Percentiles rank a stretch among this genome's conserved stretches.
These are phyloP conservation scores for Flaveria sonorensis DNA, from an alignment of 129 eudicot species.

Conservation along the genomic window DNA sequence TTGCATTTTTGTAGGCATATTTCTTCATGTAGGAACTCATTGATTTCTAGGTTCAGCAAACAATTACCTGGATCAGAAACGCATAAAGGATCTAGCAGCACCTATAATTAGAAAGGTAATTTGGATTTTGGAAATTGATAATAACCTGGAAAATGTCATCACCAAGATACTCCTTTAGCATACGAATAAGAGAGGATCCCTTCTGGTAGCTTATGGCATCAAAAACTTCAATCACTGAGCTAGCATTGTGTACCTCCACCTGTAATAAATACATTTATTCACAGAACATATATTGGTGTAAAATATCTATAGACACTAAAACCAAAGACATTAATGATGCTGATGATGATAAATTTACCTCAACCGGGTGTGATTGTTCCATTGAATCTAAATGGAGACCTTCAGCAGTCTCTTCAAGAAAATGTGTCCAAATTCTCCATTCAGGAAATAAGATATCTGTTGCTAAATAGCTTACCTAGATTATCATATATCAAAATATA, in stretches of 20 bases:
- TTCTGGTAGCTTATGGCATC: constrained; percentile 54
- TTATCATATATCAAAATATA: constrained; percentile 12
- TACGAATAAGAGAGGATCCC: constrained; percentile 54
- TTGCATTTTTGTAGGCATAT: constrained; percentile 48
- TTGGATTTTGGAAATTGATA: constrained; percentile 4
- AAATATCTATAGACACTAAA: background rate
- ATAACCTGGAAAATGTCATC: constrained; percentile 53
- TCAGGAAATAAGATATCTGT: constrained; percentile 52
- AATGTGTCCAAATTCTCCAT: constrained; percentile 62
- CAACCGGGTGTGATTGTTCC: constrained; percentile 57
- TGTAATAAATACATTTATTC: constrained; percentile 24
- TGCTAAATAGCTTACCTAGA: constrained; percentile 59
- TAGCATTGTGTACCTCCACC: constrained; percentile 55
- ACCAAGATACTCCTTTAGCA: constrained; percentile 53
- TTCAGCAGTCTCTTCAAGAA: constrained; percentile 43
- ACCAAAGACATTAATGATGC: background rate
- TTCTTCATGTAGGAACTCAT: constrained; percentile 53
- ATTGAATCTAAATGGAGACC: constrained; percentile 53
- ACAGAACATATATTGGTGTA: background rate
- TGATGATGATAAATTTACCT: constrained; percentile 30
- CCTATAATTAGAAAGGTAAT: background rate
- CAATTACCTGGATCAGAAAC: constrained; percentile 32
- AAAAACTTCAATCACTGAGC: constrained; percentile 48
- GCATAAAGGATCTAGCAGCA: constrained; percentile 6
- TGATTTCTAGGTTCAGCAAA: constrained; percentile 45